Percentiles rank a stretch among this genome's conserved stretches.
Conservation (phyloP, 2,329 filamentous ascomycete genomes). For the Ceratocystis cubensis region DNA sequence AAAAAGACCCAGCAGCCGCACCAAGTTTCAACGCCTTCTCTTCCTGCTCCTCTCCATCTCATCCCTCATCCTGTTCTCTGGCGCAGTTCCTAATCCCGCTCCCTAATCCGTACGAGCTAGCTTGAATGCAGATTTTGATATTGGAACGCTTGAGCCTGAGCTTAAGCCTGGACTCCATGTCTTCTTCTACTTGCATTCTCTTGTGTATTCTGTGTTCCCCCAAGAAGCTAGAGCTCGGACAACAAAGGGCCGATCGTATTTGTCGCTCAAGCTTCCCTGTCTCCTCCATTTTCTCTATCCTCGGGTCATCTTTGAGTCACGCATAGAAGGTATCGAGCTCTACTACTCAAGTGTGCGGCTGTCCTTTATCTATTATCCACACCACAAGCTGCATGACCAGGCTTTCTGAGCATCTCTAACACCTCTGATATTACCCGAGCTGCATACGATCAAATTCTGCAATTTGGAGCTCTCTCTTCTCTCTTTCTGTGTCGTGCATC, state of each 20-base stretch:
- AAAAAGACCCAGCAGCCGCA: not conserved
- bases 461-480: not conserved
- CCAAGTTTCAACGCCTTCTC: not conserved
- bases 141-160: not conserved
- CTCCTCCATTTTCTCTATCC: not conserved
- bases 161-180: not conserved
- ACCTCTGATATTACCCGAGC: not conserved
- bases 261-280: not conserved
- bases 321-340: not conserved
- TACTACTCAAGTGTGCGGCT: not conserved
- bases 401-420: not conserved
- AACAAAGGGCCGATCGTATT: constrained; percentile 3
- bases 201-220: not conserved
- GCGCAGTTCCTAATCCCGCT: not conserved
- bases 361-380: not conserved
- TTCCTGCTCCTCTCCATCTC: not conserved
- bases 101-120: not conserved
- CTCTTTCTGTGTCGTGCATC: not conserved
- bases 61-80: not conserved
- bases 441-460: not conserved
- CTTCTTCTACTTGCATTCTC: not conserved
- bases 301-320: not conserved
- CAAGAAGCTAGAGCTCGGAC: not conserved
- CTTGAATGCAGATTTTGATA: not conserved
- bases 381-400: not conserved